These are phyloP conservation scores for Fusarium napiforme DNA, from an alignment of 2,329 filamentous ascomycete genomes.

Conservation along the genomic window DNA sequence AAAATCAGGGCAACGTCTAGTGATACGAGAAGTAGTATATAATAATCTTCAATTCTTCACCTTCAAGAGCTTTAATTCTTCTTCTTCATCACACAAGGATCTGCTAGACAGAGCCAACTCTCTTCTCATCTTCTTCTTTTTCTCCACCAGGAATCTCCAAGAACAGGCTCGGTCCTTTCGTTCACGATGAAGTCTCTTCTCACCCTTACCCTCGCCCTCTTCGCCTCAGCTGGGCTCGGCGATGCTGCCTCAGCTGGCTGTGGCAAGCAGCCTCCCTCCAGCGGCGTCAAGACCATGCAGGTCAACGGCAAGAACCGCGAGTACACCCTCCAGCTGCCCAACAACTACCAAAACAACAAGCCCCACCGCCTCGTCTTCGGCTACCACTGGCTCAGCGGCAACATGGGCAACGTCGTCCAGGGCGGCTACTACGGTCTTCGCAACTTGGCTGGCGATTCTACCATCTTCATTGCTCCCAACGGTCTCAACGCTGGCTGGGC, in stretches of 20 bases:
- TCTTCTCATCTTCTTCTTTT: not conserved
- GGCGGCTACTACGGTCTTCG: constrained; percentile 56
- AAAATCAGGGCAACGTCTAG: not conserved
- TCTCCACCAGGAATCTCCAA: not conserved
- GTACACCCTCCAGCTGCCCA: constrained; percentile 53
- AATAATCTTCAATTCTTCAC: not conserved
- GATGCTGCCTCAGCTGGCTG: constrained; percentile 50
- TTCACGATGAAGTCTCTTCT: constrained; percentile 13
- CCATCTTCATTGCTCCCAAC: constrained; percentile 57
- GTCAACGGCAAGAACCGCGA: constrained; percentile 48
- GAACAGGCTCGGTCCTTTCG: not conserved
- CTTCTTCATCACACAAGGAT: constrained; percentile 9
- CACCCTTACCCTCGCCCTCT: constrained; percentile 15
- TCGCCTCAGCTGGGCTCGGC: constrained; percentile 19
- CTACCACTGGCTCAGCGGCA: constrained; percentile 54
- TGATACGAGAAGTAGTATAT: not conserved
- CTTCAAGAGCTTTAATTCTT: not conserved
- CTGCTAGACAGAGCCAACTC: constrained; percentile 24
- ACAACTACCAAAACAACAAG: constrained; percentile 40
- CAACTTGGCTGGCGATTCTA: constrained; percentile 48
- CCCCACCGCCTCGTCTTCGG: constrained; percentile 47
- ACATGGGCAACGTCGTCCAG: constrained; percentile 50
- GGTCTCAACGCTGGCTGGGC: constrained; percentile 56
- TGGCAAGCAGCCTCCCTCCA: constrained; percentile 47
- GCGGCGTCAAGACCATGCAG: constrained; percentile 47